These are phyloP conservation scores for Chlorella sp. DNA, from an alignment of 139 green algal species.

Conservation along the genomic window DNA sequence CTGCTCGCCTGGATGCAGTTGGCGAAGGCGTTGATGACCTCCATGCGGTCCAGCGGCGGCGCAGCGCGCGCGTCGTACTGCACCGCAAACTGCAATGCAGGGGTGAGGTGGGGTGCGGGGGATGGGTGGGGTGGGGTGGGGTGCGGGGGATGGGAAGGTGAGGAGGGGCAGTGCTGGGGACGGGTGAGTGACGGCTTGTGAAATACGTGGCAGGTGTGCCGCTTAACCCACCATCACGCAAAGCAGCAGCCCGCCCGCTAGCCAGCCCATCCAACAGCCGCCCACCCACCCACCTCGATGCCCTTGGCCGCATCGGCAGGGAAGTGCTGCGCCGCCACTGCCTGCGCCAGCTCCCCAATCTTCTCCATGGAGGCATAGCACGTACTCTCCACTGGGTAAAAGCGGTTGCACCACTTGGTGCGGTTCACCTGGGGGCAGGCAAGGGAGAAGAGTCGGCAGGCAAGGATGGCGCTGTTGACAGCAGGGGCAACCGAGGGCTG, in stretches of 20 bases:
- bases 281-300: conserved; percentile 6
- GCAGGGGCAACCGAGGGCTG: too few species aligned
- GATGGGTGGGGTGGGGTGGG: too few species aligned
- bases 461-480: too few species aligned
- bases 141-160: too few species aligned
- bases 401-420: conserved; percentile 41
- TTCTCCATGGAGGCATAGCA: conserved; percentile 52
- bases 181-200: too few species aligned
- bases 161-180: too few species aligned
- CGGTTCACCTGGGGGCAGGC: too few species aligned
- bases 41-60: conserved; percentile 51
- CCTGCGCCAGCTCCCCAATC: conserved; percentile 39
- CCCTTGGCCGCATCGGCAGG: conserved; percentile 16
- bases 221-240: too few species aligned
- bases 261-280: not conserved
- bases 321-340: conserved; percentile 46
- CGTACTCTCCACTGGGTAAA: conserved; percentile 53
- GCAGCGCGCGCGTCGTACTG: conserved; percentile 53
- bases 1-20: not conserved
- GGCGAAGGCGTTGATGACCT: conserved; percentile 59
- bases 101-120: not conserved
- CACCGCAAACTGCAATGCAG: conserved; percentile 62
- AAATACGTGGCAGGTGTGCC: too few species aligned
- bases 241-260: not conserved
- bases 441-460: too few species aligned